phyloP scores from a whole-genome alignment of 257 asterid genomes.

The Agastache rugosa region DNA sequence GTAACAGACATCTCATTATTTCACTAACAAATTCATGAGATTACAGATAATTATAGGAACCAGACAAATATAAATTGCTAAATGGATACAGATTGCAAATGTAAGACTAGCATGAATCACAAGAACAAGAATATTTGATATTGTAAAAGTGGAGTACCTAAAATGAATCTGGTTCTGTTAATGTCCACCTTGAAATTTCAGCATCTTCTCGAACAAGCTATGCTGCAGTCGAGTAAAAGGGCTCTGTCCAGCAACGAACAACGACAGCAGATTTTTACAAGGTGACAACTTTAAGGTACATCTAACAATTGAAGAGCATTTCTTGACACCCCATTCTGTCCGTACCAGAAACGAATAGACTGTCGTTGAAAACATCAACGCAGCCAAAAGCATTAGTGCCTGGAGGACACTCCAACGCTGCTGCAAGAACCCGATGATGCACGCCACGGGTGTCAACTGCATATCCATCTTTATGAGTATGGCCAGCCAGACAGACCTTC shows the following conservation, averaged over 20 bases:
- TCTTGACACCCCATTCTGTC: slow-evolving; percentile 72
- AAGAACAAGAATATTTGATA: not conserved
- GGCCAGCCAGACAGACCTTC: slow-evolving; percentile 89
- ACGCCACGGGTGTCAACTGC: slow-evolving; percentile 72
- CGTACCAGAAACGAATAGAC: slow-evolving; percentile 62
- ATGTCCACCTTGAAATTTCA: not conserved
- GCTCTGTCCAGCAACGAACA: not conserved
- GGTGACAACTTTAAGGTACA: not conserved
- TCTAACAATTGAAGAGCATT: slow-evolving; percentile 59
- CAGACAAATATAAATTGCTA: too few species aligned
- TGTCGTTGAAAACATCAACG: slow-evolving; percentile 70
- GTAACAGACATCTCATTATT: not conserved
- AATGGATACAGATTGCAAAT: too few species aligned
- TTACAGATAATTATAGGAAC: too few species aligned
- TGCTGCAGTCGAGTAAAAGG: not conserved
- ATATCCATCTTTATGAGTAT: slow-evolving; percentile 78
- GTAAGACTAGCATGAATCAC: not conserved
- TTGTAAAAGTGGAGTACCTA: not conserved
- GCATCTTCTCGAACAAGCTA: not conserved
- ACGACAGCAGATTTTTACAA: slow-evolving; percentile 21
- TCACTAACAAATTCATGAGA: not conserved
- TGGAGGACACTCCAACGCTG: slow-evolving; percentile 93
- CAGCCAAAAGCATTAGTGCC: slow-evolving; percentile 78
- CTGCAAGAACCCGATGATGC: slow-evolving; percentile 91
- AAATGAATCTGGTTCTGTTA: not conserved